phyloP scores from a whole-genome alignment of 305 asterid genomes.

The Fraxinus platypoda region DNA sequence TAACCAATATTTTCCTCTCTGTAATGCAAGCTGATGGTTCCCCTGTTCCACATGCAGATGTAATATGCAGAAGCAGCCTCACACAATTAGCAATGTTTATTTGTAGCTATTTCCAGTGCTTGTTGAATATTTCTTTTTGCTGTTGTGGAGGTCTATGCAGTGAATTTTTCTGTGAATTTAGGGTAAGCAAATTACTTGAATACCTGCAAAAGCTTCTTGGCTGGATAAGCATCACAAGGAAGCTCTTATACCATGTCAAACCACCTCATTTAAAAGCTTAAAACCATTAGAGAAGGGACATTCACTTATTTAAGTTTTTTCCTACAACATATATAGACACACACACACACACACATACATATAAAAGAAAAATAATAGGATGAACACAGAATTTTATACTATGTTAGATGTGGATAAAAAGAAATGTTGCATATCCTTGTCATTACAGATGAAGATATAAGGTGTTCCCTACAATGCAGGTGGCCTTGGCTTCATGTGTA shows the following conservation, averaged over 20 bases:
- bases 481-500: neutral
- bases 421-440: neutral
- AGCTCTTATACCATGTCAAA: neutral
- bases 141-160: neutral
- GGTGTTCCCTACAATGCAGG: neutral
- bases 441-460: neutral
- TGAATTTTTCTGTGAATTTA: neutral
- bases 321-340: neutral
- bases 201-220: neutral
- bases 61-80: neutral
- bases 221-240: neutral
- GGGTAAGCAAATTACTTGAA: neutral
- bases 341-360: neutral
- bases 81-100: neutral
- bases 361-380: neutral
- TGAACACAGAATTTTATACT: neutral
- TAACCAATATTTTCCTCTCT: neutral
- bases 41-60: neutral
- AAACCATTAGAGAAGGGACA: neutral
- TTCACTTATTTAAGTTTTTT: neutral
- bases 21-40: neutral
- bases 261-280: neutral
- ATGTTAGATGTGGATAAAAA: neutral
- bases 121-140: neutral
- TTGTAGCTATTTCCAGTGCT: neutral